Base-by-base conservation (phyloP, 352 stramenopile genomes). In the Pythium pectinolyticum region DNA sequence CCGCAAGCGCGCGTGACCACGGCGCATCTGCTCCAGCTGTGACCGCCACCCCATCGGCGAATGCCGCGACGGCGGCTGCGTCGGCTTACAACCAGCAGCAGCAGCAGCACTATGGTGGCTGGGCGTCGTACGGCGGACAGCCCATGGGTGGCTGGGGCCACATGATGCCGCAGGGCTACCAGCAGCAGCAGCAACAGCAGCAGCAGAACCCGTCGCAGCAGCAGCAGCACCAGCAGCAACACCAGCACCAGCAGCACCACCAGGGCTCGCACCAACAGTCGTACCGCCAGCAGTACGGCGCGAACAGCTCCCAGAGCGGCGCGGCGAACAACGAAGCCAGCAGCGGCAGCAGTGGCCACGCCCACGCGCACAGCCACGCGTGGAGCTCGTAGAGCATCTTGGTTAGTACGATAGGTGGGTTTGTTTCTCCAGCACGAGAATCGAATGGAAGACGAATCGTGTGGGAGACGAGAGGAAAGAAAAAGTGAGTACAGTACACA, bases 81-180 rank as follows among this genome's bases (percentile, higher is more conserved):
- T 10, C 43, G 24, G 83, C 74, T 32, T 92, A 90, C 55, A 76
- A 70, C 37, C 80, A 91, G 72, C 86, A 95, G n/a, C n/a, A n/a
- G n/a, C n/a, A n/a, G n/a, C n/a, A n/a, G 40, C 40, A 50, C 24
- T 25, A 50, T 65, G 92, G 94, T 49, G 82, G 83, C 43, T 95
- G 86, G 86, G 75, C 74, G 14, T 90, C 83, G 57, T 93, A 92
- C 49, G 83, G 83, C 28, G 78, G 64, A 4, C 86, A 92, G 66
- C 82, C 86, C 19, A 78, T 92, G 34, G 84, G 84, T 19, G 82
- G 78, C 35, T 91, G 86, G 77, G 74, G 82, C 24, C 84, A 95
- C 73, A 92, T 92, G 80, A 84, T 92, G 77, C 86, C 81, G 0
- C 84, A 93, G 58, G 82, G 77, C n/a, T 91, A 91, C 66, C 85